Evolutionary conservation across 108 stramenopile genomes (phyloP).

Genomic region (Cyclotella choctawhatcheeana): DNA sequence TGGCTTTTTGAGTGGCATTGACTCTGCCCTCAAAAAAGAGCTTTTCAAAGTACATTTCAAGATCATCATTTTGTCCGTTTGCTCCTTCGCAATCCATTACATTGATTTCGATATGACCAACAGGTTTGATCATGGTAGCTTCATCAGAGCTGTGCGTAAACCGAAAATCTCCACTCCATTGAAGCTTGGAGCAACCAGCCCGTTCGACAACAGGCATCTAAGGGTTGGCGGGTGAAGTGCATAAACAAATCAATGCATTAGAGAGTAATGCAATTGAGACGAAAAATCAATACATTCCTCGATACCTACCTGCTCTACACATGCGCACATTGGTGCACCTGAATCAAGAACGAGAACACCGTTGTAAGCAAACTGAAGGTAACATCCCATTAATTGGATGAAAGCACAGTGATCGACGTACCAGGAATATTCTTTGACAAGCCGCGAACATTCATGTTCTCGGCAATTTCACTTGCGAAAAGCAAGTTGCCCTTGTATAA

Average conservation of each 20-base stretch:
- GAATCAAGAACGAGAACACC: not conserved
- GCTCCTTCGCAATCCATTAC: not conserved
- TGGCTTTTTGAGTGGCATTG: not conserved
- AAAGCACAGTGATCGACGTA: not conserved
- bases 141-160: not conserved
- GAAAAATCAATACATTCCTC: not conserved
- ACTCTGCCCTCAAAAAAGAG: conserved; percentile 6
- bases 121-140: not conserved
- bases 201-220: conserved; percentile 13
- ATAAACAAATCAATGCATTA: no score
- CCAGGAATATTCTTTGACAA: conserved; percentile 12
- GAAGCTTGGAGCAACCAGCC: conserved; percentile 6
- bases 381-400: not conserved
- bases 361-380: not conserved
- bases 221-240: no score
- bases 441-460: conserved; percentile 10
- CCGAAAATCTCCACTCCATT: not conserved
- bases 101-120: not conserved
- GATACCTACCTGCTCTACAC: conserved; percentile 6
- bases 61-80: not conserved
- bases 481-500: conserved; percentile 9
- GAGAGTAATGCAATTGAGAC: no score
- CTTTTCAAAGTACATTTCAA: not conserved
- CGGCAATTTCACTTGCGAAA: not conserved
- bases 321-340: conserved; percentile 13